Base-by-base conservation (phyloP, 768 basidiomycete genomes). In the Termitomyces sp. region DNA sequence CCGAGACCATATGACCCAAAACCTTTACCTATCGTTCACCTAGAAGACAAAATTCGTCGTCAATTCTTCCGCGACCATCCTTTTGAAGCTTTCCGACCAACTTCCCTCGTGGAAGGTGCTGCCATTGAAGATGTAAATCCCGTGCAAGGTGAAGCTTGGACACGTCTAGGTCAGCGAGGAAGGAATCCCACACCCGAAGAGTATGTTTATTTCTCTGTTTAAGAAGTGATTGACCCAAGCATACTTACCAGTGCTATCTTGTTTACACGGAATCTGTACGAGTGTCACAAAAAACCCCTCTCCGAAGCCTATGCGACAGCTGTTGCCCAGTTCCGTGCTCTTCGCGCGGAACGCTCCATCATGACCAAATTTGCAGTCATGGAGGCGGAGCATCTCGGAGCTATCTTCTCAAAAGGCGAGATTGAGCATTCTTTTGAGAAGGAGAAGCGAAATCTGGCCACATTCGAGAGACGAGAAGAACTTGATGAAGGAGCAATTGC, bases 11-110 rank as follows among this genome's bases (percentile, higher is more conserved):
- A 73, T 45, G 75, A 76, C 48, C 72, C 76, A 31, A 74, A 73
- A 30, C 87, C 89, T 0, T 60, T 81, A 49, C 80, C 82, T 12
- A 81, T 98, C 53, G 77, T 78, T 55, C 97, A 95, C 69, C 59
- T 89, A 42, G 93, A 96, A 69, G 97, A 99, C 71, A 78, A 82
- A 61, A 76, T 98, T 58, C 86, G 97, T 37, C 79, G 85, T 56
- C 91, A 92, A 70, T 98, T 99, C 79, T 98, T 95, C 78, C 78
- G 79, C 44, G 97, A 99, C 76, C 95, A 97, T 70, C 95, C 97
- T 7, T 97, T 97, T 68, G 95, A 99, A 75, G 89, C 93, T 2
- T 91, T 95, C 73, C 80, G 95, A 45, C 86, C 93, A 2, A 78
- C 79, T 9, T 86, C 82, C 12, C 70, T 99, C 54, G 83, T 91